Conservation (phyloP, 2,329 filamentous ascomycete genomes). For the Monilinia polystroma region DNA sequence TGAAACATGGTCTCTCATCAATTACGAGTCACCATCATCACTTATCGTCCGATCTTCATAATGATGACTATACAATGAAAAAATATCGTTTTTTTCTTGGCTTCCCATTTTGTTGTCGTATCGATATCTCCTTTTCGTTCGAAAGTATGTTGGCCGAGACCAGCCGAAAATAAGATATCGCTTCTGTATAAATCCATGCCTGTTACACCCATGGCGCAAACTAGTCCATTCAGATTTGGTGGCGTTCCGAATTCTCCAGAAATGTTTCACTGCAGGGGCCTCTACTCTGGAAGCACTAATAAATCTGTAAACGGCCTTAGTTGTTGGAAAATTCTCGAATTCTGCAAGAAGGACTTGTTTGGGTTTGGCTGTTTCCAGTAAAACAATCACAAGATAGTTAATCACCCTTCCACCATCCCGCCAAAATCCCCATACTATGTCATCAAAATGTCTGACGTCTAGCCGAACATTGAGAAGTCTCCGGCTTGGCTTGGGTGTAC, state of each 20-base stretch:
- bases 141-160: not conserved
- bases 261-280: conserved; percentile 18
- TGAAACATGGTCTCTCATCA: conserved; percentile 10
- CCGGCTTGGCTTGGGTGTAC: conserved; percentile 3
- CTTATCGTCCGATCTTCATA: not conserved
- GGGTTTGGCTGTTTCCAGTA: not conserved
- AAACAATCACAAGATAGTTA: not conserved
- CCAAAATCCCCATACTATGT: not conserved
- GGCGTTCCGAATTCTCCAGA: conserved; percentile 11
- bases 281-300: conserved; percentile 1
- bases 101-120: not conserved
- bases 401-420: not conserved
- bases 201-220: conserved; percentile 4
- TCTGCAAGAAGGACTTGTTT: not conserved
- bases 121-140: not conserved
- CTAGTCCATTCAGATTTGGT: not conserved
- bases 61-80: not conserved
- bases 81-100: conserved; percentile 1
- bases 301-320: not conserved
- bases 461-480: not conserved
- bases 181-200: conserved; percentile 5
- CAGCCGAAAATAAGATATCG: conserved; percentile 7
- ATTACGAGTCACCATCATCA: conserved; percentile 6
- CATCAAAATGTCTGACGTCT: not conserved
- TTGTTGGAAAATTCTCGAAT: not conserved